Base-by-base conservation (phyloP, 495 filamentous ascomycete genomes). In the Aspergillus ellipticus region DNA sequence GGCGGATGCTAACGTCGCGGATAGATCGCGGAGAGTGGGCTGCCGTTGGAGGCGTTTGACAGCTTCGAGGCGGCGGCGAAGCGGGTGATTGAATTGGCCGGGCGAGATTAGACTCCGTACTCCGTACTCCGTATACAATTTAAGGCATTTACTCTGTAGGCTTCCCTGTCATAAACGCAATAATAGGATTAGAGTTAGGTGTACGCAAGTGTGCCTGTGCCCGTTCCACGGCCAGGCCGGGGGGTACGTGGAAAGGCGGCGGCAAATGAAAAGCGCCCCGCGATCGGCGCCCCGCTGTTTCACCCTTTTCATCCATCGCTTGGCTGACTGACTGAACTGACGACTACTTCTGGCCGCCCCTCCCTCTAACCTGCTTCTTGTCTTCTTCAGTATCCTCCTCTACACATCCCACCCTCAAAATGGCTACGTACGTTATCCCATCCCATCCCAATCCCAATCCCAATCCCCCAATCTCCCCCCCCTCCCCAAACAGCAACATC, bases 51-150 rank as follows among this genome's bases (percentile, higher is more conserved):
- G 66, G 87, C 88, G 0, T 92, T 88, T 72, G 89, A 92, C 64
- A 86, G 87, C 45, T 91, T 96, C 65, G 88, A 90, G 56, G 85
- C 86, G 63, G 91, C 89, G 6, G 88, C 87, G 3, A 74, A 71
- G 61, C 90, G 91, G 71, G 88, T 84, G 4, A 85, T 92, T 42
- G 79, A 85, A 61, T 66, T 94, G 53, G 83, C 87, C 8, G 35
- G 53, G 13, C 33, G 21, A 29, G 17, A 13, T 19, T 11, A n/a
- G n/a, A n/a, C n/a, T n/a, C n/a, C n/a, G n/a, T n/a, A n/a, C n/a
- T n/a, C n/a, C n/a, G n/a, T n/a, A n/a, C n/a, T n/a, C n/a, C n/a
- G n/a, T n/a, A n/a, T n/a, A n/a, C n/a, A n/a, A n/a, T n/a, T n/a
- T n/a, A n/a, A n/a, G n/a, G n/a, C n/a, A n/a, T n/a, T n/a, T n/a